Evolutionary conservation across 768 basidiomycete genomes (phyloP).

Genomic region (Agrocybe praecox): DNA sequence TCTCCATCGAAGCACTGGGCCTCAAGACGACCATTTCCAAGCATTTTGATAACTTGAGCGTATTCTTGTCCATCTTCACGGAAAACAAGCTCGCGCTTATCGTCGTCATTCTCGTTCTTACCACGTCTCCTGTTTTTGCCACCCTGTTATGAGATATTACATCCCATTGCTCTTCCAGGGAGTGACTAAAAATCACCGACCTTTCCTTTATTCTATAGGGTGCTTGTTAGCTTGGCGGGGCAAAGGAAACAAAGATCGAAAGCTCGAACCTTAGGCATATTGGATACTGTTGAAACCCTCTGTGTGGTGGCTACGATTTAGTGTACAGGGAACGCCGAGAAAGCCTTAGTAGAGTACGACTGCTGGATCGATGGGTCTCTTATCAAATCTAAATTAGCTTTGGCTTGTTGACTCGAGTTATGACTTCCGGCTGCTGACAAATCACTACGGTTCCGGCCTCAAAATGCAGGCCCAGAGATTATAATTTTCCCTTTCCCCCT

Average conservation of each 20-base stretch:
- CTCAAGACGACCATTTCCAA: constrained; percentile 96
- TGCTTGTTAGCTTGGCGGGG: neutral
- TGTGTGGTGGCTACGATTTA: neutral
- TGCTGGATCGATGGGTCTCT: constrained; percentile 16
- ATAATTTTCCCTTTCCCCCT: no score
- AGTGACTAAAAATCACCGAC: neutral
- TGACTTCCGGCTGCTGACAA: constrained; percentile 9
- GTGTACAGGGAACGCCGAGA: neutral
- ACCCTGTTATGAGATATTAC: constrained; percentile 56
- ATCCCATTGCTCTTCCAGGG: neutral
- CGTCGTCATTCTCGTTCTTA: constrained; percentile 99
- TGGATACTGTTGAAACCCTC: neutral
- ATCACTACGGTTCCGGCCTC: neutral
- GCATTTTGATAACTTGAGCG: constrained; percentile 97
- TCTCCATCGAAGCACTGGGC: constrained; percentile 98
- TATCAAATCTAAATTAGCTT: constrained; percentile 13
- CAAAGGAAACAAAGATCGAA: neutral
- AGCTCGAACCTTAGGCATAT: constrained; percentile 12
- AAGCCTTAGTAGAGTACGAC: neutral
- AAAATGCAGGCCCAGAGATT: no score
- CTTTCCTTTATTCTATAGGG: constrained; percentile 15
- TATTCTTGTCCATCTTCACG: constrained; percentile 99
- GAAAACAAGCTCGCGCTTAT: constrained; percentile 98
- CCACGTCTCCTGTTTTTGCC: constrained; percentile 99
- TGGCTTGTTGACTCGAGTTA: constrained; percentile 14